phyloP scores from a whole-genome alignment of 2,329 filamentous ascomycete genomes.

The Sarocladiaceae sp. region DNA sequence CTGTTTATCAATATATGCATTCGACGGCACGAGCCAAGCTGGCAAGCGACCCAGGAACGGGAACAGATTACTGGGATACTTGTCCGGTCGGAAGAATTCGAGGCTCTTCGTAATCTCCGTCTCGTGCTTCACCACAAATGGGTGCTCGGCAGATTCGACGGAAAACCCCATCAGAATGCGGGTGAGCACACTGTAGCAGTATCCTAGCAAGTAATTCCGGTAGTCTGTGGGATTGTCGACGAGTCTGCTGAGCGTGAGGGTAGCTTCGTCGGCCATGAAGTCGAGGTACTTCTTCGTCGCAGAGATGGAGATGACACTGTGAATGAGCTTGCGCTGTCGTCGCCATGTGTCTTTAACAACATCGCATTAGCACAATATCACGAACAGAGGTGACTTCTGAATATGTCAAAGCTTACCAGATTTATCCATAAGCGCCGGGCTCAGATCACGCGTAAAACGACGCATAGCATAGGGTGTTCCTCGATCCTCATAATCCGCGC shows the following conservation, averaged over 20 bases:
- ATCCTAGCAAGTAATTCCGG: neutral
- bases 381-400: neutral
- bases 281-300: constrained; percentile 7
- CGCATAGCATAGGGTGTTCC: constrained; percentile 5
- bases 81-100: constrained; percentile 15
- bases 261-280: constrained; percentile 10
- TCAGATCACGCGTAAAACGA: neutral
- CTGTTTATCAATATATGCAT: too few species aligned
- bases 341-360: constrained; percentile 8
- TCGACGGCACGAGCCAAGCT: too few species aligned
- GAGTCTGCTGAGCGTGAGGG: constrained; percentile 6
- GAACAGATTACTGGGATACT: neutral
- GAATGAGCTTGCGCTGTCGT: constrained; percentile 6
- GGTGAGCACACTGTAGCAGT: constrained; percentile 1
- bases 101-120: neutral
- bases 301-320: constrained; percentile 5
- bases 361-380: neutral
- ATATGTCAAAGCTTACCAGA: neutral
- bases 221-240: neutral
- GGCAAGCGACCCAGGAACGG: too few species aligned
- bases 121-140: neutral
- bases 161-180: neutral
- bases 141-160: neutral
- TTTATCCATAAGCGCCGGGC: neutral
- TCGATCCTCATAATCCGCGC: neutral